Percentiles rank a stretch among this genome's conserved stretches.
phyloP scores from a whole-genome alignment of 805 yeast species.

The Jamesozyma gamospora region DNA sequence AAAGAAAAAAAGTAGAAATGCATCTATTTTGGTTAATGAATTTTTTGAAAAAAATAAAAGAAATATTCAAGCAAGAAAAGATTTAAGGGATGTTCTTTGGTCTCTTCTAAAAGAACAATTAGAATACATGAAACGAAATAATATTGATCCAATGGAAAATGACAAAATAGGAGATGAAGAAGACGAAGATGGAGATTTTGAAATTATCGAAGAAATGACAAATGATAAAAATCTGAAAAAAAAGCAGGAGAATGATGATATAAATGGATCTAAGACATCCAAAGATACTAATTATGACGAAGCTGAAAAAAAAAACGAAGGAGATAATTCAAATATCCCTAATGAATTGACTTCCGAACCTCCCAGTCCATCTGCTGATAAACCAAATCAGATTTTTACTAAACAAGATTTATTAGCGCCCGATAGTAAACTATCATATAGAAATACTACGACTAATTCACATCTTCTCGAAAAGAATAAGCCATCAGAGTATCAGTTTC shows the following conservation, averaged over 20 bases:
- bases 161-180: constrained; percentile 3
- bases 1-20: constrained; percentile 11
- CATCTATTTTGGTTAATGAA: constrained; percentile 14
- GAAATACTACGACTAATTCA: no score
- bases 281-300: no score
- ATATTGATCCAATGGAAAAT: constrained; percentile 3
- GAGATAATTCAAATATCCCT: not conserved
- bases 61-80: constrained; percentile 17
- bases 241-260: not conserved
- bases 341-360: constrained; percentile 3
- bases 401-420: not conserved
- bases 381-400: not conserved
- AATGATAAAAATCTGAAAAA: no score
- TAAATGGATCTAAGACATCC: not conserved
- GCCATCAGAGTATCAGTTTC: no score
- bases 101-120: constrained; percentile 17
- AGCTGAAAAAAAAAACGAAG: not conserved
- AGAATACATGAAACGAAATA: constrained; percentile 3
- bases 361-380: constrained; percentile 1
- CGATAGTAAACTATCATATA: no score
- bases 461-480: no score
- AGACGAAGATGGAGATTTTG: constrained; percentile 20
- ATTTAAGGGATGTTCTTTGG: constrained; percentile 17
- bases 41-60: constrained; percentile 23
- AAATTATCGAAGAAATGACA: constrained; percentile 21